Conservation (phyloP, 805 yeast genomes). For the Babjeviella inositovora region DNA sequence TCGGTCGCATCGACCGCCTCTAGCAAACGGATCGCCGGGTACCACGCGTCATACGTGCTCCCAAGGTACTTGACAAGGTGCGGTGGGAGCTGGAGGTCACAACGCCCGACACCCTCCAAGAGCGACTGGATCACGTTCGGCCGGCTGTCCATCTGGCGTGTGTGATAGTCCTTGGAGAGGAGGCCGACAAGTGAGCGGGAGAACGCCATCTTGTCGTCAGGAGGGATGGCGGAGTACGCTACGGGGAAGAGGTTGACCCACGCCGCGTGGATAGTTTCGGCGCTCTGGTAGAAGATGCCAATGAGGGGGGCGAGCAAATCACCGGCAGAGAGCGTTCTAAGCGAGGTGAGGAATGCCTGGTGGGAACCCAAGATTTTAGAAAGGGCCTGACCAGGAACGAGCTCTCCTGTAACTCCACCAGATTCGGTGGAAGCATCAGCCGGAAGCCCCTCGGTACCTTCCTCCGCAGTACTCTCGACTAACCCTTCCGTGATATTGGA, state of each 20-base stretch:
- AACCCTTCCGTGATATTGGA: slow-evolving; percentile 19
- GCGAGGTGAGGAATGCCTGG: slow-evolving; percentile 11
- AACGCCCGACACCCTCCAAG: slow-evolving; percentile 66
- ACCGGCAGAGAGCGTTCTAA: slow-evolving; percentile 27
- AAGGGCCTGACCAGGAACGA: not conserved
- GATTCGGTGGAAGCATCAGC: slow-evolving; percentile 9
- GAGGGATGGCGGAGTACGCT: slow-evolving; percentile 58
- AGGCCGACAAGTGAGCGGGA: slow-evolving; percentile 67
- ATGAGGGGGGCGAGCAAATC: slow-evolving; percentile 57
- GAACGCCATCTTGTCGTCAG: slow-evolving; percentile 71
- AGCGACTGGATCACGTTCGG: slow-evolving; percentile 81
- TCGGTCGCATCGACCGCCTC: slow-evolving; percentile 42
- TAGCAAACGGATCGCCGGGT: slow-evolving; percentile 68
- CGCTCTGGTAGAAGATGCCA: slow-evolving; percentile 70
- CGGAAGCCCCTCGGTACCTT: slow-evolving; percentile 3
- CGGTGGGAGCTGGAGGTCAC: slow-evolving; percentile 78
- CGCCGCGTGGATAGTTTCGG: slow-evolving; percentile 62
- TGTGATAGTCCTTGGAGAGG: slow-evolving; percentile 81
- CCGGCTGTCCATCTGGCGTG: slow-evolving; percentile 73
- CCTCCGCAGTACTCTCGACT: slow-evolving; percentile 5
- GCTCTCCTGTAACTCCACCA: not conserved
- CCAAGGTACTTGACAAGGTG: slow-evolving; percentile 84
- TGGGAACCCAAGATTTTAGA: slow-evolving; percentile 6
- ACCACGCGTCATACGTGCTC: slow-evolving; percentile 80
- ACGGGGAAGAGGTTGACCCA: slow-evolving; percentile 81